Conservation (phyloP, 305 asterid genomes). For the Fraxinus paxiana region DNA sequence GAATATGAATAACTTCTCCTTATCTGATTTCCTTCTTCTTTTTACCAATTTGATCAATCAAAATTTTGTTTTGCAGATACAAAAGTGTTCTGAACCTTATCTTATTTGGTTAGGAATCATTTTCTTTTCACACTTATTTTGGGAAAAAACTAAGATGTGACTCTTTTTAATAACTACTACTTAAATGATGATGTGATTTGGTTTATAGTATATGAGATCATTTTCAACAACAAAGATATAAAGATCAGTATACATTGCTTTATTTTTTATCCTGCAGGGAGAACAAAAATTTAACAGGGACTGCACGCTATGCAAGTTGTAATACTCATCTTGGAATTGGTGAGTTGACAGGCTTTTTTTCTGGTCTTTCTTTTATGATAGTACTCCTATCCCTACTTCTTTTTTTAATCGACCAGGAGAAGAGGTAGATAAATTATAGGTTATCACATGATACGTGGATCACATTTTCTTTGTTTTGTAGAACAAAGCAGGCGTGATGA, state of each 20-base stretch:
- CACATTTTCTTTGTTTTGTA: constrained; percentile 33
- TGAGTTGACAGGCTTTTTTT: constrained; percentile 26
- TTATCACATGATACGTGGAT: constrained; percentile 14
- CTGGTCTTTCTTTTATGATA: background rate
- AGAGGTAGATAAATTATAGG: background rate
- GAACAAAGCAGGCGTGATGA: constrained; percentile 98
- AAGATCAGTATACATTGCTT: constrained; percentile 9
- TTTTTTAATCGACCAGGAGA: constrained; percentile 13
- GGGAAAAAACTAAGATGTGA: background rate
- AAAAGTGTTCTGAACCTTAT: background rate
- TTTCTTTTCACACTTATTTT: background rate
- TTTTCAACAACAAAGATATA: constrained; percentile 8
- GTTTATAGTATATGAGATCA: constrained; percentile 3
- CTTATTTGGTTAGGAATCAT: background rate
- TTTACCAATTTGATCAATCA: constrained; percentile 7
- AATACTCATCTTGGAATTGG: constrained; percentile 98
- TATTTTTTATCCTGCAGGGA: constrained; percentile 42
- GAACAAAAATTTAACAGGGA: constrained; percentile 91
- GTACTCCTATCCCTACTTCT: background rate
- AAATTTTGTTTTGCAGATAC: constrained; percentile 3
- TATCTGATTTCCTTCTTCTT: background rate
- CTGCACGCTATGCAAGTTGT: constrained; percentile 98
- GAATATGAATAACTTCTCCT: background rate
- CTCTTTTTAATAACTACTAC: background rate
- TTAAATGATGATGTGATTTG: constrained; percentile 3